Evolutionary conservation across 805 yeast genomes (phyloP), one percentile per base, ranked within the genome.

Genomic region (Kazachstania taianensis): DNA sequence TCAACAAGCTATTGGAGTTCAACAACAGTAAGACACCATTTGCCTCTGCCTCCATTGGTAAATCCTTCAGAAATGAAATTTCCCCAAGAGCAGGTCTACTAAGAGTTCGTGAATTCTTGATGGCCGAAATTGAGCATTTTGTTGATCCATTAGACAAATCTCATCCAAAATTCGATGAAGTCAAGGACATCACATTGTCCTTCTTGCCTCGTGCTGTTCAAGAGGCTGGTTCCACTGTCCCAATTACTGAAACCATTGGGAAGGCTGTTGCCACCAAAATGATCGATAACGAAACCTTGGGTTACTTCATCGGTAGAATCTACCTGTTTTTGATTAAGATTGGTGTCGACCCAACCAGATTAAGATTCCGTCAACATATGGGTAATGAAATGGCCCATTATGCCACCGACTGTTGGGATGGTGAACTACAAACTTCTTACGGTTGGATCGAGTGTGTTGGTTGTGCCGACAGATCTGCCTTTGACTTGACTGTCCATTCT

Each of bases 371-470:
- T 71, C 98, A 92, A 70, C 99, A 92, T 66, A 79, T 92, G 94
- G 72, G 79, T 50, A 92, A 92, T 61, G 99, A 92, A 69, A 92
- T 92, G 99, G 99, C 99, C 14, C 99, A 92, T 63, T 92, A 92
- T 62, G 98, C 98, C 41, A 78, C 94, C 49, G 99, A 92, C 67
- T 92, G 99, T 71, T 92, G 99, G 99, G 99, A 92, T 67, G 96
- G 94, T 46, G 99, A 92, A 69, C 71, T 92, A 53, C 78, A 82
- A 51, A 79, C 96, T 29, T 84, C 96, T 23, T 92, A 85, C 53
- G 99, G 99, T 52, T 92, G 99, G 99, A 83, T 92, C 52, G 99
- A 92, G 69, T 94, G 98, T 78, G 96, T 92, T 59, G 99, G 99
- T 49, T 92, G 97, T 69, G 99, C 99, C 46, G 99, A 92, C 67